Evolutionary conservation across 176 grass and related monocot species (phyloP).

Genomic region (Musa itinerans): DNA sequence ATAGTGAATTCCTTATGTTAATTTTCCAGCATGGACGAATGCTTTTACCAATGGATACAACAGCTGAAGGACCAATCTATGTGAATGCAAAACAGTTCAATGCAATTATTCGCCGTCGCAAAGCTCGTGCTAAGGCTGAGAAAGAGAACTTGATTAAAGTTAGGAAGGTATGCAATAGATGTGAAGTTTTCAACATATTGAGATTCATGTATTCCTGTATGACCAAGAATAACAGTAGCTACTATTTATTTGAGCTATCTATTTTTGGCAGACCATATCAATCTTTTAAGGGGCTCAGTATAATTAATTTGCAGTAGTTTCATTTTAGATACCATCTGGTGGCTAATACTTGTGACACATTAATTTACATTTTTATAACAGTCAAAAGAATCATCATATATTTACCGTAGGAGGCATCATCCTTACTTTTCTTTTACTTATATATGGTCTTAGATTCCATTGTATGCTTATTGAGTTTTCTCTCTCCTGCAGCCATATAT

Average conservation of each 20-base stretch:
- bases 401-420: too few species aligned
- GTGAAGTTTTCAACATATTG: too few species aligned
- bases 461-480: neutral
- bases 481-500: conserved; percentile 56
- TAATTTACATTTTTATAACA: too few species aligned
- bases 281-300: too few species aligned
- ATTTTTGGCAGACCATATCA: too few species aligned
- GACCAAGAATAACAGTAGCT: too few species aligned
- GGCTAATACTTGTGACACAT: too few species aligned
- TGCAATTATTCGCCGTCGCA: conserved; percentile 79
- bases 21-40: conserved; percentile 42
- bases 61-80: conserved; percentile 61
- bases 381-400: too few species aligned
- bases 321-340: too few species aligned
- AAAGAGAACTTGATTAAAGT: conserved; percentile 39
- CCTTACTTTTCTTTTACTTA: neutral
- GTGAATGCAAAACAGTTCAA: conserved; percentile 90
- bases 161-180: conserved; percentile 50
- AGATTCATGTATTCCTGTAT: too few species aligned
- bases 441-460: neutral
- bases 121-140: conserved; percentile 78
- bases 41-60: conserved; percentile 61
- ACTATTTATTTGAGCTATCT: too few species aligned
- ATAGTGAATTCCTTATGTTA: conserved; percentile 15
- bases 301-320: too few species aligned